Base-by-base conservation (phyloP, 2,329 filamentous ascomycete species). In the Lachnellula cervina region DNA sequence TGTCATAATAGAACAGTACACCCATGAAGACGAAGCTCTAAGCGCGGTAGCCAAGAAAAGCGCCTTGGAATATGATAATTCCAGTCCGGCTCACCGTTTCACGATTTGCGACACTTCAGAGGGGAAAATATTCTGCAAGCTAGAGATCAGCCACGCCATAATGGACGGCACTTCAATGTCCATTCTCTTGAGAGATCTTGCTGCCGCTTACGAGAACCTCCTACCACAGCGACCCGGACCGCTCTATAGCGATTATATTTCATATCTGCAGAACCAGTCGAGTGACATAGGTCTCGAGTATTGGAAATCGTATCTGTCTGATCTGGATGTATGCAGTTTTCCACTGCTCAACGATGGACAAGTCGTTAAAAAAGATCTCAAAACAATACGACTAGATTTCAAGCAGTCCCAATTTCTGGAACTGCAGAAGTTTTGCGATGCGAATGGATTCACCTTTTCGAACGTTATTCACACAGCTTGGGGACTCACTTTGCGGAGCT, bases 171-270 rank as follows among this genome's bases (percentile, higher is more conserved):
- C 68, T 42, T 78, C 76, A 0, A 74, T 77, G 28, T 72, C 74
- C 0, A 72, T 77, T 46, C 71, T 80, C 5, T 63, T 77, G 5
- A 67, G 70, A 5, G 77, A 80, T 54, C 57, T 80, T 14, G 70
- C 71, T 23, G 57, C 69, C 8, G 76, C 75, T 3, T 79, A 54
- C 46, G 46, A 49, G 14, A 28, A 35, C 25, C 16, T 21, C 4
- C 19, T 53, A 21, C 38, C 48, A 3, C 23, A 49, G 23, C 21
- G 51, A 9, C 59, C 61, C 2, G 71, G 66, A 5, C 70, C 71
- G 6, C 62, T 68, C 2, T 73, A 72, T 56, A 70, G 70, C 52
- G 63, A 71, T 37, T 74, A 71, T 57, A 69, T 73, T 49, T 64
- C 65, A 14, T 60, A 71, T 52, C 54, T 71, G 40, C 57, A 67